A percentile compares a stretch with the other conserved stretches of the same genome.
Conservation (phyloP, 169 alveolate genomes). For the Plasmodium chabaudi region DNA sequence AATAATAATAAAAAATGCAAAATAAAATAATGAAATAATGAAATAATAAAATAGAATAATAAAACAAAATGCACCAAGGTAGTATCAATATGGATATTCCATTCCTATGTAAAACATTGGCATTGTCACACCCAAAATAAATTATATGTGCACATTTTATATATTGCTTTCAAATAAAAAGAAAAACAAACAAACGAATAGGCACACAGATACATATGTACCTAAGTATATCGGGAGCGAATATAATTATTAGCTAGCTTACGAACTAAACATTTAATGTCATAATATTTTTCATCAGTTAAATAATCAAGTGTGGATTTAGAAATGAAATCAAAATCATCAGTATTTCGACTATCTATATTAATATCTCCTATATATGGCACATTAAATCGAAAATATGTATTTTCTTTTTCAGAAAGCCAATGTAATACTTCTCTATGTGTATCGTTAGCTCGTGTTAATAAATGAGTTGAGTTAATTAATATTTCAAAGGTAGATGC, state of each 20-base stretch:
- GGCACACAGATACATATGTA: not conserved
- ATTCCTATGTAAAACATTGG: no score
- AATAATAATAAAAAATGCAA: no score
- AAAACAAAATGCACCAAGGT: no score
- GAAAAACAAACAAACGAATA: not conserved
- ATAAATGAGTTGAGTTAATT: constrained; percentile 59
- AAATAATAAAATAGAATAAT: no score
- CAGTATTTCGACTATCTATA: constrained; percentile 52
- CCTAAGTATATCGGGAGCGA: constrained; percentile 38
- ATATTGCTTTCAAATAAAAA: no score
- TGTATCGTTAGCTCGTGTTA: constrained; percentile 70
- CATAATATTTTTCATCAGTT: constrained; percentile 77
- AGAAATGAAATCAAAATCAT: constrained; percentile 72
- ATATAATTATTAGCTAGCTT: constrained; percentile 74
- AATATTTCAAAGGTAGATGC: constrained; percentile 74
- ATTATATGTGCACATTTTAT: no score
- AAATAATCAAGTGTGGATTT: constrained; percentile 77
- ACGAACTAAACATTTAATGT: constrained; percentile 62
- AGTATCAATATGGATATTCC: no score
- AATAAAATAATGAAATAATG: no score
- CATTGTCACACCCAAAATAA: no score
- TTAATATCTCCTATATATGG: constrained; percentile 78
- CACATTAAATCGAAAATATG: constrained; percentile 75
- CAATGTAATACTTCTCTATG: constrained; percentile 78
- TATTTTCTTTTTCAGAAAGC: constrained; percentile 73